Base-by-base conservation (phyloP, 805 yeast species). In the Ogataea chonburiensis region DNA sequence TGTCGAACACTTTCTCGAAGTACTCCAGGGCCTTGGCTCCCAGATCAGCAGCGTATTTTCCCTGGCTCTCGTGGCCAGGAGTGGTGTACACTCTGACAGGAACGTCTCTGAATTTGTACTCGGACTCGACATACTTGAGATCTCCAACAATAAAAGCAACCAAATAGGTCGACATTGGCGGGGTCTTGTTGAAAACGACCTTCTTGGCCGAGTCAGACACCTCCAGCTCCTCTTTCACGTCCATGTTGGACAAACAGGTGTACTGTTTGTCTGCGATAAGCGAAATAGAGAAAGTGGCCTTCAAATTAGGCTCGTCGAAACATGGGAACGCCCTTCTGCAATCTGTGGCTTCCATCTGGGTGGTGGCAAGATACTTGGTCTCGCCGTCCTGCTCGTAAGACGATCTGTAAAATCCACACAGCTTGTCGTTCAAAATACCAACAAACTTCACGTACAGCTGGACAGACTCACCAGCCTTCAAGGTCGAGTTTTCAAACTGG, bases 291-390 rank as follows among this genome's bases (percentile, higher is more conserved):
- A 82, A 73, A 7, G 76, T 70, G 18, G 83, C 81, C 56, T 73
- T 75, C 37, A 71, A 55, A 34, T 66, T 68, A 10, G 81, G 81
- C 55, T 75, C 80, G 51, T 75, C 81, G 39, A 74, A 56, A 47
- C 76, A 73, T 9, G 81, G 81, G 55, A 75, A 75, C 7, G 79
- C 75, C 44, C 77, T 63, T 58, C 81, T 65, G 37, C 79, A 77
- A 46, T 74, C 79, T 6, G 80, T 73, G 31, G 81, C 76, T 55
- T 75, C 81, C 54, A 75, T 73, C 52, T 75, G 81, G 16, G 81
- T 75, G n/a, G 77, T 67, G 13, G 73, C 66, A 65, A 74, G 66
- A 41, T 53, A 53, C 49, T 71, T 70, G 11, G 64, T 61, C 29
- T 52, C 58, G 14, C 71, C 77, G 27, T 67, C 51, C 34, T 57